A percentile compares a stretch with the other conserved stretches of the same genome.
phyloP scores from a whole-genome alignment of 2,329 filamentous ascomycete genomes.

The Nothopassalora personata region DNA sequence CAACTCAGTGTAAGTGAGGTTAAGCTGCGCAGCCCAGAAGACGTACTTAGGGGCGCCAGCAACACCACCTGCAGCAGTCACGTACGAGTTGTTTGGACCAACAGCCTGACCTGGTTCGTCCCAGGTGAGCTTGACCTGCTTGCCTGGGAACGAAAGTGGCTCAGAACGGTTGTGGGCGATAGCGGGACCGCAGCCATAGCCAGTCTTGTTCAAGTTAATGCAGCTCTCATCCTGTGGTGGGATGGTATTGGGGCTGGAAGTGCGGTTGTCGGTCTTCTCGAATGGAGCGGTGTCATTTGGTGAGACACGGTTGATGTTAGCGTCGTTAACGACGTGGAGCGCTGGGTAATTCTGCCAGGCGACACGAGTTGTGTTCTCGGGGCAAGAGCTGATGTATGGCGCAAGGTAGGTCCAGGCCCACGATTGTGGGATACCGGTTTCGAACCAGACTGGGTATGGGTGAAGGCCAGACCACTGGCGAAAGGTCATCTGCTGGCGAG shows the following conservation, averaged over 20 bases:
- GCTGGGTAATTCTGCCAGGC: constrained; percentile 81
- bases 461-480: constrained; percentile 75
- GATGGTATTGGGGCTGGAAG: constrained; percentile 50
- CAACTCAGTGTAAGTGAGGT: constrained; percentile 47
- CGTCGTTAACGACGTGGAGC: constrained; percentile 67
- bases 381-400: constrained; percentile 74
- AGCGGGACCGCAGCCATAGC: constrained; percentile 56
- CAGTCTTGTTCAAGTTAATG: constrained; percentile 50
- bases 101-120: constrained; percentile 62
- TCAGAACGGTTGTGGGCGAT: constrained; percentile 64
- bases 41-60: constrained; percentile 61
- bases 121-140: constrained; percentile 66
- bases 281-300: constrained; percentile 56
- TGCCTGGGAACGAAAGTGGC: constrained; percentile 69
- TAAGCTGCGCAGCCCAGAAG: constrained; percentile 70
- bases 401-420: constrained; percentile 81
- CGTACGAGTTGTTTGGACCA: constrained; percentile 77
- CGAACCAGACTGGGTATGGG: constrained; percentile 79
- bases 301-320: constrained; percentile 65
- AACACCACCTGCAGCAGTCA: constrained; percentile 50
- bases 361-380: constrained; percentile 64
- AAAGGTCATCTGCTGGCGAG: constrained; percentile 79
- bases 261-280: constrained; percentile 58
- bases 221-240: constrained; percentile 49
- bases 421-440: constrained; percentile 71